A percentile compares a stretch with the other conserved stretches of the same genome.
Conservation (phyloP, 2,329 filamentous ascomycete species). For the Mariannaea sp. region DNA sequence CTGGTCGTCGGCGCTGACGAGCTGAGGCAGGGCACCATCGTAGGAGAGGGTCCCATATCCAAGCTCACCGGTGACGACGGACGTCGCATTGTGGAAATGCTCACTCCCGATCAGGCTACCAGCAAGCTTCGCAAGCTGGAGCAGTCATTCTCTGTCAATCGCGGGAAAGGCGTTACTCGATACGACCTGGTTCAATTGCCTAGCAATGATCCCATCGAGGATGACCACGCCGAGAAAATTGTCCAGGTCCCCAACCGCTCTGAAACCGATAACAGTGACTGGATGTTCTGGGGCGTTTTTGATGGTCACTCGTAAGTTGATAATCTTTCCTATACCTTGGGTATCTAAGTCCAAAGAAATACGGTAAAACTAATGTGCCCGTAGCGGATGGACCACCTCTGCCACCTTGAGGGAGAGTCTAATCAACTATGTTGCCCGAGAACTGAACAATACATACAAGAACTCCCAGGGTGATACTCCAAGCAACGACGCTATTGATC, state of each 20-base stretch:
- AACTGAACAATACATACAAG: conserved; percentile 92
- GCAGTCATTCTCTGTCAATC: conserved; percentile 86
- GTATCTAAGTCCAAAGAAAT: background rate
- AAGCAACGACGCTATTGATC: conserved; percentile 78
- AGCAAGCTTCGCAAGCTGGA: conserved; percentile 87
- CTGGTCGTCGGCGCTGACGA: conserved; percentile 89
- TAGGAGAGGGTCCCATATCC: conserved; percentile 82
- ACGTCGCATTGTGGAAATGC: conserved; percentile 89
- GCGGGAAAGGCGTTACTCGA: conserved; percentile 87
- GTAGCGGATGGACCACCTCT: conserved; percentile 94
- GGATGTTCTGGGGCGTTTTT: conserved; percentile 99
- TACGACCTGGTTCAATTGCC: conserved; percentile 95
- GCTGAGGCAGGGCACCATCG: conserved; percentile 84
- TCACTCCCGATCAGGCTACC: conserved; percentile 92
- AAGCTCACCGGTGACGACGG: conserved; percentile 88
- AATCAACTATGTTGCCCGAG: conserved; percentile 89
- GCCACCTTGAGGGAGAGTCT: conserved; percentile 91
- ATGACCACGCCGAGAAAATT: conserved; percentile 98
- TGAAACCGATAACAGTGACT: conserved; percentile 70
- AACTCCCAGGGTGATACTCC: conserved; percentile 67
- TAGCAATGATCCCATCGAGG: conserved; percentile 97
- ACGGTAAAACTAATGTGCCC: conserved; percentile 23
- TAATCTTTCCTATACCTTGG: too few relatives aligned
- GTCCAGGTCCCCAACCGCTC: conserved; percentile 76
- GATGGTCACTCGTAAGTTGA: conserved; percentile 85